phyloP scores from a whole-genome alignment of 371 early-diverging fungal species.

The Rhizopus microsporus region DNA sequence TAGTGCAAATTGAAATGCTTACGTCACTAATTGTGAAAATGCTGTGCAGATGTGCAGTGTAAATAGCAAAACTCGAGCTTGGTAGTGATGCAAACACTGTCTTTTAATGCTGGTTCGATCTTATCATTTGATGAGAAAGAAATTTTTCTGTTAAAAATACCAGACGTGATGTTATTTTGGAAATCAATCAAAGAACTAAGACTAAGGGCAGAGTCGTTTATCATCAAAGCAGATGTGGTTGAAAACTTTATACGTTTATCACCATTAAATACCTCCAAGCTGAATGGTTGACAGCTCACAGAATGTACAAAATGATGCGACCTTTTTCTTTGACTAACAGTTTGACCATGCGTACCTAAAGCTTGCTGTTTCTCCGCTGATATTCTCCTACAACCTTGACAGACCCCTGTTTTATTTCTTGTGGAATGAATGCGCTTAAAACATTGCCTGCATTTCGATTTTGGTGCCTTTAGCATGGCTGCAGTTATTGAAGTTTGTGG shows the following conservation, averaged over 20 bases:
- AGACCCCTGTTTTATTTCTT: conserved; percentile 18
- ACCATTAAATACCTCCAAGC: conserved; percentile 16
- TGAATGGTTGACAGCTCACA: conserved; percentile 17
- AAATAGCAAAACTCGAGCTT: conserved; percentile 19
- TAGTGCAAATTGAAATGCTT: no score
- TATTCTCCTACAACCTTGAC: conserved; percentile 17
- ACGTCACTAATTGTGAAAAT: no score
- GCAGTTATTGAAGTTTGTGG: conserved; percentile 18
- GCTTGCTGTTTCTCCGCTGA: conserved; percentile 16
- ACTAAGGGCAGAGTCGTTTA: conserved; percentile 16
- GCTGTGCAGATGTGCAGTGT: no score
- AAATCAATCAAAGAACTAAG: conserved; percentile 22
- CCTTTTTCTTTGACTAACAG: conserved; percentile 19
- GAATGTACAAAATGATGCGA: conserved; percentile 20
- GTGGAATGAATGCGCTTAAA: conserved; percentile 17
- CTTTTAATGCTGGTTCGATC: conserved; percentile 18
- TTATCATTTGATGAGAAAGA: conserved; percentile 22
- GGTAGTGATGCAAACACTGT: conserved; percentile 15
- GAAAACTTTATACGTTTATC: conserved; percentile 21
- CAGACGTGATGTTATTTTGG: conserved; percentile 22
- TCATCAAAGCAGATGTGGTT: conserved; percentile 19
- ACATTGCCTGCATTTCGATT: conserved; percentile 17
- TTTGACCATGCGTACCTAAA: conserved; percentile 15
- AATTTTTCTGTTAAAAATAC: conserved; percentile 22
- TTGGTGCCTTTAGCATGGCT: conserved; percentile 14